These are phyloP conservation scores for Syzygium jambos DNA, from an alignment of 345 rosid species.

Conservation along the genomic window DNA sequence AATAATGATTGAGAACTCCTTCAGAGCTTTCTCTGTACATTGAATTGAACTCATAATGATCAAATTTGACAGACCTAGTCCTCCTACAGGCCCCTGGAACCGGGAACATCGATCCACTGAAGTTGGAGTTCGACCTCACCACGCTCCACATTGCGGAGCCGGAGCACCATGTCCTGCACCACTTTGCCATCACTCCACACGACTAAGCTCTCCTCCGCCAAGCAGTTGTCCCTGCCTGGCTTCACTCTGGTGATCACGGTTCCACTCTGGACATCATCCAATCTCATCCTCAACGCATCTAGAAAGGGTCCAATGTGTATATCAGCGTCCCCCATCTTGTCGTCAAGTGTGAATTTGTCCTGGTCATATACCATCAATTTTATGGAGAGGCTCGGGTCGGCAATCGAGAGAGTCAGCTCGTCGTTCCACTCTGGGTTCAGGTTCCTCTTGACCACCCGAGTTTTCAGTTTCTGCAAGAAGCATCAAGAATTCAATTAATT, in stretches of 20 bases:
- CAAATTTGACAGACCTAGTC: background rate
- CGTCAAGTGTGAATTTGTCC: background rate
- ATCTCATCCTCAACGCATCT: background rate
- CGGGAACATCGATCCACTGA: conserved; percentile 25
- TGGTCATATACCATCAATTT: conserved; percentile 25
- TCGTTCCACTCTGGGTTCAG: conserved; percentile 81
- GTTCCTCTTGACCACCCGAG: conserved; percentile 46
- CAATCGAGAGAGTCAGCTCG: conserved; percentile 50
- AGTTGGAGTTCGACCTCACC: conserved; percentile 20
- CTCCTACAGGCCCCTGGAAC: conserved; percentile 1
- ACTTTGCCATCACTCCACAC: conserved; percentile 1
- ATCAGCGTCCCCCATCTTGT: background rate
- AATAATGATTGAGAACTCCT: background rate
- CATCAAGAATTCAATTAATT: background rate
- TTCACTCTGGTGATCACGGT: background rate
- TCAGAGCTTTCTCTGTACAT: background rate
- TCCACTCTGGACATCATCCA: background rate
- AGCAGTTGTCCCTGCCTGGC: background rate
- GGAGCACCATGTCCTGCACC: conserved; percentile 5
- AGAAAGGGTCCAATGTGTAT: background rate
- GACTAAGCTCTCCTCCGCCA: conserved; percentile 9
- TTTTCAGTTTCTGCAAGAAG: conserved; percentile 58
- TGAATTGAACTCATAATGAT: background rate
- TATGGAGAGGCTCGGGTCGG: conserved; percentile 49
- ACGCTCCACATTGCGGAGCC: conserved; percentile 3